Conservation (phyloP, 257 asterid species). For the Solanum pinnatisectum region DNA sequence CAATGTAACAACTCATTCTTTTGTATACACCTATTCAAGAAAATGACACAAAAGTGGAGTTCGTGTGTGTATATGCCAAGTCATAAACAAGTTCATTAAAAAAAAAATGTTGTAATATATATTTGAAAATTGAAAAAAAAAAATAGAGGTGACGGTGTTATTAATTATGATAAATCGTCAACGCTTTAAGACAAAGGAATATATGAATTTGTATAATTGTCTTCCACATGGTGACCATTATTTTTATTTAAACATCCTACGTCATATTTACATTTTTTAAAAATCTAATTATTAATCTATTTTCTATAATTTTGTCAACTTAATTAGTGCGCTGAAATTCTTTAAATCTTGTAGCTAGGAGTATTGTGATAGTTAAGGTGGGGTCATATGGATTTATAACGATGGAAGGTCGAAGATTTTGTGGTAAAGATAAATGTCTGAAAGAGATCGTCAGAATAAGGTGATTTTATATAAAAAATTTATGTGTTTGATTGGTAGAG, state of each 20-base stretch:
- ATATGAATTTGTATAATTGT: neutral
- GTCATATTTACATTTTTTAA: neutral
- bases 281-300: neutral
- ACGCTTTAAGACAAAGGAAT: neutral
- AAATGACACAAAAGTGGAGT: constrained; percentile 2
- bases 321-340: neutral
- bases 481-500: neutral
- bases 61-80: neutral
- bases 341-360: neutral
- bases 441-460: neutral
- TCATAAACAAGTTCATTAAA: neutral
- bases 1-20: neutral
- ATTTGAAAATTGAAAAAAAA: neutral
- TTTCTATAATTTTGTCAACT: neutral
- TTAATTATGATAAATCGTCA: neutral
- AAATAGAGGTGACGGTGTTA: neutral
- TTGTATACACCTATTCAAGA: neutral
- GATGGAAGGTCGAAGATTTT: fast-evolving
- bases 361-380: neutral
- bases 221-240: neutral
- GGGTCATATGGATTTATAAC: neutral
- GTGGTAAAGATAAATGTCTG: neutral
- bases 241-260: neutral
- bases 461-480: fast-evolving
- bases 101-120: neutral